Base-by-base conservation (phyloP, 345 rosid species). In the Camelina sativa region DNA sequence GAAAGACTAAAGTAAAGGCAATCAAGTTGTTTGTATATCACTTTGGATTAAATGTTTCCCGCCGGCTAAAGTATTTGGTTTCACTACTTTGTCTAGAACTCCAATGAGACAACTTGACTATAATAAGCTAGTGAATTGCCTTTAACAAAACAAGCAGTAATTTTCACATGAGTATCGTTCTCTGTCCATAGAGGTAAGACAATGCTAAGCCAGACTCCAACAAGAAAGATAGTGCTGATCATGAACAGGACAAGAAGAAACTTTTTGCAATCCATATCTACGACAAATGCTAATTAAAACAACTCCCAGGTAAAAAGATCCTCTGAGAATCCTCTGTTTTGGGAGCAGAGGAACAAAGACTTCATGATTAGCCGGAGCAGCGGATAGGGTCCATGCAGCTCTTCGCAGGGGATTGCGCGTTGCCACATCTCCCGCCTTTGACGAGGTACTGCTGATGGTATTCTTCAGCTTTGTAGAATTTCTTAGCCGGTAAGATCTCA, bases 341-440 rank as follows among this genome's bases (percentile, higher is more conserved):
- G 54, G 3, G 12, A 1, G 34, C 32, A 57, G 32, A 25, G 28
- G 22, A 47, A 52, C 40, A 23, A 38, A 51, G 40, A 48, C 50
- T 13, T 67, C 28, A 77, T 38, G n/a, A n/a, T 75, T 83, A 94
- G 64, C 97, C 98, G 10, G 87, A 89, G 91, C 97, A 94, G 55
- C 88, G 79, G 72, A 94, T 94, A 2, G 97, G 90, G 68, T 92
- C 95, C 5, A 86, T 91, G 92, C 99, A 95, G 67, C 90, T 88
- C 70, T 94, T 90, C 23, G 80, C 87, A 38, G 89, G 12, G 47
- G 99, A 90, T 76, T 95, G 99, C 53, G 72, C 85, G 3, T 71
- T 81, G 8, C 98, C 98, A 53, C 80, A 82, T 11, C 85, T 88
- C 7, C 96, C 98, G 2, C 98, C 98, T 80, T 94, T 91, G 2